Evolutionary conservation across 2,329 filamentous ascomycete species (phyloP), one percentile per base, ranked within the genome.

Genomic region (Didymosphaeria variabile): DNA sequence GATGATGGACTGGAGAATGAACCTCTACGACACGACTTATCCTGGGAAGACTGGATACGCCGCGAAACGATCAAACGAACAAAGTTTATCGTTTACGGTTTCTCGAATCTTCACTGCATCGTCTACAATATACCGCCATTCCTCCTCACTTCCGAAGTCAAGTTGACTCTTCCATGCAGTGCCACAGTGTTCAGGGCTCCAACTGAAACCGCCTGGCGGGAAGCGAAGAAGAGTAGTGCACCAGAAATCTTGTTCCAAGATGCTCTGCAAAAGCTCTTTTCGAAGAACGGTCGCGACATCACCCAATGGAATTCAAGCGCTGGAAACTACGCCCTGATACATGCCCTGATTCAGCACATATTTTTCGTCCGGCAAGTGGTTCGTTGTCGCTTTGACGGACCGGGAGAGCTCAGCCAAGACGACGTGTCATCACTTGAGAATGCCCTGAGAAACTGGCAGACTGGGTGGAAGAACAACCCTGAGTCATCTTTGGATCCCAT

Each of bases 321-420:
- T 7, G 90, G 89, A 0, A 90, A 90, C 67, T 91, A 92, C 65
- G 85, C 91, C 8, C 80, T 93, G 36, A 89, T 92, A 3, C 89
- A 92, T 69, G 89, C 89, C 3, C 74, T 93, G 26, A 84, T 92
- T 12, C 90, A 92, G 68, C 89, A 91, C 63, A 88, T 92, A 17
- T 92, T 89, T 72, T 81, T 91, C 40, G 75, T 91, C 23, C 90
- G 90, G 67, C 87, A 90, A 60, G 68, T 77, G 32, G 66, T 71
- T 9, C 67, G 73, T 60, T 77, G 74, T 58, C 71, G 72, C 4
- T 74, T 72, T 53, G 67, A 79, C 64, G 65, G 72, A 21, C 57
- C 71, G 4, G 69, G 71, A 32, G 74, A 77, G 29, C 62, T 79
- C 9, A 72, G 72, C 44, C 54, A 67, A 7, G 76, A 79, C 50